These are phyloP conservation scores for Fraxinus xanthoxyloides DNA, from an alignment of 305 asterid genomes.

Conservation along the genomic window DNA sequence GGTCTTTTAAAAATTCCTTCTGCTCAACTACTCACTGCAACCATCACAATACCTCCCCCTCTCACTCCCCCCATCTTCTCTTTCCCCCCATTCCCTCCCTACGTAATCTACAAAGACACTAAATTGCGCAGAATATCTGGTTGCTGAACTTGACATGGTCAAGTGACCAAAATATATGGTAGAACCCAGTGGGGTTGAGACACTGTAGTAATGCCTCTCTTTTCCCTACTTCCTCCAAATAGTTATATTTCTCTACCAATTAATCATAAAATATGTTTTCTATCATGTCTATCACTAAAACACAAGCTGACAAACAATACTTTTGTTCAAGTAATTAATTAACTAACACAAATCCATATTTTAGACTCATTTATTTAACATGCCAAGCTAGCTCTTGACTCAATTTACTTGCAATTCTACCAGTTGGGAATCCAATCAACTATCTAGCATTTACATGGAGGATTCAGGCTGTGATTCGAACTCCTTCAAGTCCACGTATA, in stretches of 20 bases:
- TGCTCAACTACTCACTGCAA: neutral
- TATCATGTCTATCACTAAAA: neutral
- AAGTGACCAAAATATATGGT: neutral
- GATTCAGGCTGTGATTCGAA: neutral
- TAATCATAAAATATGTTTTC: neutral
- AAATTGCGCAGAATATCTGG: neutral
- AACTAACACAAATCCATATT: neutral
- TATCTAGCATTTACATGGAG: neutral
- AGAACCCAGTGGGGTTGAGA: neutral
- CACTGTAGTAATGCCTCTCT: neutral
- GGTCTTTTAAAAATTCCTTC: neutral
- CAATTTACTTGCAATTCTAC: neutral
- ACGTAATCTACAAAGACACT: neutral
- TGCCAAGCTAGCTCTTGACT: neutral
- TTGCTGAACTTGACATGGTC: neutral
- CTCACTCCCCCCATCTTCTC: neutral
- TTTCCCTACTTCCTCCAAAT: neutral
- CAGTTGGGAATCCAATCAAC: constrained; percentile 1
- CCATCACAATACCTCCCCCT: neutral
- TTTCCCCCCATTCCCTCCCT: neutral
- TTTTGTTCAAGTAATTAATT: neutral
- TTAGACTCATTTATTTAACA: neutral
- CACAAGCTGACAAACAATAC: neutral
- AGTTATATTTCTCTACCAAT: neutral
- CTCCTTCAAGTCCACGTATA: neutral